Conservation (phyloP, 352 stramenopile genomes). For the Pythium sukuiense region DNA sequence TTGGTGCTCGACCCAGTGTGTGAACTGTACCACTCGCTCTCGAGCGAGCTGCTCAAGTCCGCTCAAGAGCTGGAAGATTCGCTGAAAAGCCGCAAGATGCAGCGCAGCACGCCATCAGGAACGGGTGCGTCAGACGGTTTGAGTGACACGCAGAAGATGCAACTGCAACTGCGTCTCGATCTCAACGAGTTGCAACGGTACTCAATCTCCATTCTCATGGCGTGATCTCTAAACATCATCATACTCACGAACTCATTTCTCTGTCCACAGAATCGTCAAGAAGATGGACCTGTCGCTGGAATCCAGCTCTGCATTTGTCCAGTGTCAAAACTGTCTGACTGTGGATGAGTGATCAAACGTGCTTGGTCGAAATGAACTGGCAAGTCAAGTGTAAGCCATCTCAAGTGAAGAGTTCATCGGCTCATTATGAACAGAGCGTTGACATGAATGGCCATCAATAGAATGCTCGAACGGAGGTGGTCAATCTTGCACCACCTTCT, state of each 20-base stretch:
- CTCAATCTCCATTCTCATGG: not conserved
- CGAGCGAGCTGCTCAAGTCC: constrained; percentile 73
- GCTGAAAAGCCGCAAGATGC: constrained; percentile 85
- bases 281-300: constrained; percentile 48
- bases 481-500: no score
- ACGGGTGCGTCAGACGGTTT: constrained; percentile 32
- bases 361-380: no score
- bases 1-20: constrained; percentile 62
- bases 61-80: constrained; percentile 83
- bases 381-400: no score
- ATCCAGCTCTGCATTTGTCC: constrained; percentile 33
- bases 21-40: constrained; percentile 59
- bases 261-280: constrained; percentile 42
- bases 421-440: no score
- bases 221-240: not conserved
- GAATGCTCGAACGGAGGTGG: no score
- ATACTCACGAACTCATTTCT: not conserved
- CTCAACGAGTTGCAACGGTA: constrained; percentile 74
- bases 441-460: no score
- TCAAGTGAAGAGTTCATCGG: no score
- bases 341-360: not conserved
- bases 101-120: constrained; percentile 45
- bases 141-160: constrained; percentile 88
- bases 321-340: constrained; percentile 24
- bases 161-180: constrained; percentile 73